These are phyloP conservation scores for Petasospora rhodanensis DNA, from an alignment of 1,139 yeast species.

Conservation along the genomic window DNA sequence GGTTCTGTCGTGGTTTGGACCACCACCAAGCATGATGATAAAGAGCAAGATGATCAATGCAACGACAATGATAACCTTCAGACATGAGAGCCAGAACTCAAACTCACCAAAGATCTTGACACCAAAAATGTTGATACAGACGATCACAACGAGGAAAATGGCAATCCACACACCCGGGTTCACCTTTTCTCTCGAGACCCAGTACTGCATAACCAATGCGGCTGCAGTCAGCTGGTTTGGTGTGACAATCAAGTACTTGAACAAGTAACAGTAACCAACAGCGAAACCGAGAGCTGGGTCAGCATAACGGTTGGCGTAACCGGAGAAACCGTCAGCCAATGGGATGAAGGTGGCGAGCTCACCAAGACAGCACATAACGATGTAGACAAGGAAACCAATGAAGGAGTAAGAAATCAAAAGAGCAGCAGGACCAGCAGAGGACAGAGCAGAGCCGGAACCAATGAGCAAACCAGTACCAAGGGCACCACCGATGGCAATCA, in stretches of 20 bases:
- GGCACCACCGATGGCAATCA: conserved; percentile 84
- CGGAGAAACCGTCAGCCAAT: conserved; percentile 63
- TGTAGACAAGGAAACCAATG: conserved; percentile 65
- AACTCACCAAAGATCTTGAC: conserved; percentile 70
- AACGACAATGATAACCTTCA: conserved; percentile 57
- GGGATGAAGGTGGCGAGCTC: conserved; percentile 70
- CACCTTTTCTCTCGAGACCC: conserved; percentile 48
- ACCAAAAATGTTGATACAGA: conserved; percentile 58
- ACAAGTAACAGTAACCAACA: conserved; percentile 71
- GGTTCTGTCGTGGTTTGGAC: conserved; percentile 50
- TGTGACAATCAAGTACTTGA: conserved; percentile 73
- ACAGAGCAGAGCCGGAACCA: conserved; percentile 67
- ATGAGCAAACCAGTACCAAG: conserved; percentile 77
- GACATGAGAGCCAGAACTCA: conserved; percentile 54
- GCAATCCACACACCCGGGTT: conserved; percentile 68
- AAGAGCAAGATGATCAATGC: conserved; percentile 65
- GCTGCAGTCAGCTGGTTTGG: conserved; percentile 81
- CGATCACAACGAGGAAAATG: conserved; percentile 53
- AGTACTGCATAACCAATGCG: conserved; percentile 61
- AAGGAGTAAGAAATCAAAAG: conserved; percentile 64
- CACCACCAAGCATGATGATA: conserved; percentile 56
- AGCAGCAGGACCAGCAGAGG: conserved; percentile 80
- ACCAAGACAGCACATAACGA: conserved; percentile 78
- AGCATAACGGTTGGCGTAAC: conserved; percentile 59
- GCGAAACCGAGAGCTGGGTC: conserved; percentile 79